Evolutionary conservation across 2,329 filamentous ascomycete genomes (phyloP).

Genomic region (Drechslerella stenobrocha): DNA sequence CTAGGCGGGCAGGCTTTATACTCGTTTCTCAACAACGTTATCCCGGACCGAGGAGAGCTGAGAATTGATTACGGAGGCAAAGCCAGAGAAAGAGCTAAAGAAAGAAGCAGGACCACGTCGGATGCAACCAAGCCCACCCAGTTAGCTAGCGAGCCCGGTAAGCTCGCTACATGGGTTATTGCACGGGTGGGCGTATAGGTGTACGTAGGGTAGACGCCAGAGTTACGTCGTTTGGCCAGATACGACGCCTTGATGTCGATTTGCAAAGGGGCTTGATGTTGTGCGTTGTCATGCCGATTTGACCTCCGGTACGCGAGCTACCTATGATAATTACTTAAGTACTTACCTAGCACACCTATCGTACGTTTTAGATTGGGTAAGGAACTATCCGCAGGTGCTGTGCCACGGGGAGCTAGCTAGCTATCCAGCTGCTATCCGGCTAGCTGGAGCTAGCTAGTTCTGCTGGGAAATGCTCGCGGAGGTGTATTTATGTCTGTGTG

Average conservation of each 20-base stretch:
- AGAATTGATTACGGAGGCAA: background rate
- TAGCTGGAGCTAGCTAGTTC: too few relatives aligned
- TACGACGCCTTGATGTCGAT: background rate
- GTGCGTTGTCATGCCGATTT: background rate
- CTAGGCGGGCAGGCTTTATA: conserved; percentile 8
- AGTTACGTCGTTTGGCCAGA: background rate
- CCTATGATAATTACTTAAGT: too few relatives aligned
- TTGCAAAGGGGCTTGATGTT: background rate
- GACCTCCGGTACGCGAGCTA: too few relatives aligned
- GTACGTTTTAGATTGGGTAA: too few relatives aligned
- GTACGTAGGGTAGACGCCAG: background rate
- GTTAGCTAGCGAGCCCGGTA: too few relatives aligned
- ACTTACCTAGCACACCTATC: too few relatives aligned
- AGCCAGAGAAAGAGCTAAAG: background rate
- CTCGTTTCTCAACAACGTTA: conserved; percentile 10
- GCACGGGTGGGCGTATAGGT: background rate
- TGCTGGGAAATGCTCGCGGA: too few relatives aligned
- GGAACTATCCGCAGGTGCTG: too few relatives aligned
- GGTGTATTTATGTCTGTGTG: too few relatives aligned
- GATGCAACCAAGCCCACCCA: background rate
- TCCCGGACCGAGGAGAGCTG: background rate
- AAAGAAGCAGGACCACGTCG: background rate
- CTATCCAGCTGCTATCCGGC: too few relatives aligned
- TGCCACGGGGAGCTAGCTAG: too few relatives aligned
- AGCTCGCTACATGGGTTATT: background rate